phyloP scores from a whole-genome alignment of 371 early-diverging fungal species.

The Nematocida sp. region DNA sequence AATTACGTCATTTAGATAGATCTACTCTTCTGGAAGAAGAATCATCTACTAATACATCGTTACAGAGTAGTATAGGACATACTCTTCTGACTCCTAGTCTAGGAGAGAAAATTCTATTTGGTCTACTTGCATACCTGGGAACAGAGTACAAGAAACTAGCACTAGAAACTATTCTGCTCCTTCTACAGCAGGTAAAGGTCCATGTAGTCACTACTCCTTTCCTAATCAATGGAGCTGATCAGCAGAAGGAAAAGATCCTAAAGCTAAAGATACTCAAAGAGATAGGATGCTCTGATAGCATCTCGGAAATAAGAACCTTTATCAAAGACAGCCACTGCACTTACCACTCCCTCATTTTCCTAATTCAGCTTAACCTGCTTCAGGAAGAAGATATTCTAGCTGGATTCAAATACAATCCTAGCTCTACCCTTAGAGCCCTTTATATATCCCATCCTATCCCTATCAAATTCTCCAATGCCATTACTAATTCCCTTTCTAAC shows the following conservation, averaged over 20 bases:
- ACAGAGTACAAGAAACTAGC: conserved; percentile 5
- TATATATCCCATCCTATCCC: conserved; percentile 29
- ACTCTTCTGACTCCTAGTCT: not conserved
- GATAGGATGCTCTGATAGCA: not conserved
- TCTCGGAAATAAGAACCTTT: conserved; percentile 17
- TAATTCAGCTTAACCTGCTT: not conserved
- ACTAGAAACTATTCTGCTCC: conserved; percentile 16
- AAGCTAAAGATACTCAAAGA: conserved; percentile 43
- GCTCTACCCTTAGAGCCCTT: conserved; percentile 18
- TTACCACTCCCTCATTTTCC: not conserved
- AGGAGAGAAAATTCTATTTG: not conserved
- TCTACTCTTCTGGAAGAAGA: no score
- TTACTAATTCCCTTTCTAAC: not conserved
- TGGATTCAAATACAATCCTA: conserved; percentile 24
- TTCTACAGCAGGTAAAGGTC: conserved; percentile 18
- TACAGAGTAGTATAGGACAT: not conserved
- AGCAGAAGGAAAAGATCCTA: conserved; percentile 28
- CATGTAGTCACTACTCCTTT: conserved; percentile 4
- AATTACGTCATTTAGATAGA: no score
- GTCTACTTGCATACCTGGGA: conserved; percentile 10
- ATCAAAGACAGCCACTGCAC: conserved; percentile 23
- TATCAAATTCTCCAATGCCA: not conserved
- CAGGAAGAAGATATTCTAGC: conserved; percentile 1
- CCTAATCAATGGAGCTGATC: not conserved
- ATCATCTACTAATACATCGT: no score